These are phyloP conservation scores for Tylopilus rubrobrunneus DNA, from an alignment of 768 basidiomycete species.

Conservation along the genomic window DNA sequence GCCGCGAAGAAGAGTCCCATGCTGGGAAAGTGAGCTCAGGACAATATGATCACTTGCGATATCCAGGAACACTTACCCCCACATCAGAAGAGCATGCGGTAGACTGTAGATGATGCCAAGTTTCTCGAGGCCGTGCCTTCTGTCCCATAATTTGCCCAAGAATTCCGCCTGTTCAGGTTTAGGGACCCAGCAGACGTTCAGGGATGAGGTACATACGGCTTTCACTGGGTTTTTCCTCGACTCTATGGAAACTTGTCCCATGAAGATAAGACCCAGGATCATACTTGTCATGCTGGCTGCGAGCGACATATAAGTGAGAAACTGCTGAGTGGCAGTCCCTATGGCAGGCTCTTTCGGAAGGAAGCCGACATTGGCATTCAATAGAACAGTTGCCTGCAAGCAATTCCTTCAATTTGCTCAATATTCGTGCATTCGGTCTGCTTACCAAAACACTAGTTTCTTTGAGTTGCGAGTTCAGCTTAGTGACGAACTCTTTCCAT, in stretches of 20 bases:
- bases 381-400: slow-evolving; percentile 49
- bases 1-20: slow-evolving; percentile 29
- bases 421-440: neutral
- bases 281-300: slow-evolving; percentile 33
- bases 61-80: slow-evolving; percentile 44
- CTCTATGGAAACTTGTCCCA: slow-evolving; percentile 38
- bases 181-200: neutral
- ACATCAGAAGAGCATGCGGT: slow-evolving; percentile 55
- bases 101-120: slow-evolving; percentile 52
- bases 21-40: slow-evolving; percentile 9
- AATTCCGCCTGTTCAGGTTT: slow-evolving; percentile 11
- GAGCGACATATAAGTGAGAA: slow-evolving; percentile 43
- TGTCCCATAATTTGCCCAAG: slow-evolving; percentile 19
- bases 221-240: slow-evolving; percentile 22
- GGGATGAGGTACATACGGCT: no score
- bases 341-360: slow-evolving; percentile 46
- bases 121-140: slow-evolving; percentile 41
- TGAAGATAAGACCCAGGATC: slow-evolving; percentile 40
- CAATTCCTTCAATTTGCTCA: neutral
- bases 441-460: slow-evolving; percentile 52
- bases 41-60: neutral
- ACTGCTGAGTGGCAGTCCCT: slow-evolving; percentile 30
- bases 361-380: slow-evolving; percentile 58
- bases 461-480: slow-evolving; percentile 47
- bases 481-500: slow-evolving; percentile 44